phyloP scores from a whole-genome alignment of 2,329 filamentous ascomycete genomes.

The Curvularia verruculosa region DNA sequence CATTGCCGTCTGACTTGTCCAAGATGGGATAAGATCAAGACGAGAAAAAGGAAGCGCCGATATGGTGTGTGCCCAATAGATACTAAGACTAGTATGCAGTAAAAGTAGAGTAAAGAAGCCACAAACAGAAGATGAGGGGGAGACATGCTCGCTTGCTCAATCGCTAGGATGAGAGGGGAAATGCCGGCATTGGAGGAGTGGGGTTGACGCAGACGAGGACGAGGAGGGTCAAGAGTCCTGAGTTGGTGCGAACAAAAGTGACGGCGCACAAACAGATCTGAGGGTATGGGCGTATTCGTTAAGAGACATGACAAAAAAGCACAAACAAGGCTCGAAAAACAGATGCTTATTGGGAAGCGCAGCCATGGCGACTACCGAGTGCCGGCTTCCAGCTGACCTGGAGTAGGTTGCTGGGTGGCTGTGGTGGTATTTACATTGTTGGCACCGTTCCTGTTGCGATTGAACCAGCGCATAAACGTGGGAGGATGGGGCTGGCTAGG shows the following conservation, averaged over 20 bases:
- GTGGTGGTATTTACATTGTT: conserved; percentile 17
- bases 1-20: background rate
- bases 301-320: conserved; percentile 7
- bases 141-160: background rate
- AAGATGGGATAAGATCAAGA: background rate
- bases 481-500: conserved; percentile 20
- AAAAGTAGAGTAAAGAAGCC: background rate
- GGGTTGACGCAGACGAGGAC: too few species aligned
- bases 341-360: background rate
- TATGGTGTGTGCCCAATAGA: conserved; percentile 1
- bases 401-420: conserved; percentile 34
- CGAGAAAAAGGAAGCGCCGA: background rate
- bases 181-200: background rate
- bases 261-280: conserved; percentile 3
- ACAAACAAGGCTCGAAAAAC: background rate
- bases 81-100: conserved; percentile 1
- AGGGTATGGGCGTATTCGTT: conserved; percentile 8
- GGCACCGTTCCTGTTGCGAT: conserved; percentile 30
- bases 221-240: background rate
- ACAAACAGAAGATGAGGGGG: too few species aligned
- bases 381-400: conserved; percentile 47
- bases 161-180: background rate
- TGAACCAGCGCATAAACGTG: conserved; percentile 36
- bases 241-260: background rate
- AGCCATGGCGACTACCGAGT: conserved; percentile 30